A percentile compares a stretch with the other conserved stretches of the same genome.
Evolutionary conservation across 495 filamentous ascomycete species (phyloP).

Genomic region (Polyplosphaeria fusca): DNA sequence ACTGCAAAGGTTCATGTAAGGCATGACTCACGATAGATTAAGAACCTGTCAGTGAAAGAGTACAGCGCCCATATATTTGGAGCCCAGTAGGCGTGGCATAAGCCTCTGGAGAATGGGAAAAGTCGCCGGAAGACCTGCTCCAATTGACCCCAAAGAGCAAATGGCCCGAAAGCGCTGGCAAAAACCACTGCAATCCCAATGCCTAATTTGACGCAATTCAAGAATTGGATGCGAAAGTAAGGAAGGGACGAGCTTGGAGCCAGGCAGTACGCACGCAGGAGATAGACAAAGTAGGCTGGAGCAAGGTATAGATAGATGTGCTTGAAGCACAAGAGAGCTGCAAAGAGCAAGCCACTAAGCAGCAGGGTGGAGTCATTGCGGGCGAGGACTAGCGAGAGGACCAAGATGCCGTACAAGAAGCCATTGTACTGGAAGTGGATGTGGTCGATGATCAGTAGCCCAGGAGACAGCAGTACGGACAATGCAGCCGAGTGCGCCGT

Average conservation of each 20-base stretch:
- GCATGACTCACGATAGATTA: constrained; percentile 67
- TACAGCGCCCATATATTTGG: constrained; percentile 98
- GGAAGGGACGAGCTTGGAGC: constrained; percentile 65
- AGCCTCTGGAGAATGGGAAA: constrained; percentile 88
- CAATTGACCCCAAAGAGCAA: constrained; percentile 79
- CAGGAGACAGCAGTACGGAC: constrained; percentile 86
- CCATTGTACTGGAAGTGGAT: constrained; percentile 99
- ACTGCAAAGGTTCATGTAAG: neutral
- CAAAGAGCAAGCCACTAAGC: constrained; percentile 76
- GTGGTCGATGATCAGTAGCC: constrained; percentile 94
- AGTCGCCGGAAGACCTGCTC: constrained; percentile 79
- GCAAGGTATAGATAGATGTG: constrained; percentile 98
- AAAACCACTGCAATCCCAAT: constrained; percentile 69
- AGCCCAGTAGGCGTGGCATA: constrained; percentile 98
- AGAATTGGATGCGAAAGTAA: constrained; percentile 67
- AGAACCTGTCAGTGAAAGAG: constrained; percentile 77
- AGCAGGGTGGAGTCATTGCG: constrained; percentile 74
- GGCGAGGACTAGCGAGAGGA: constrained; percentile 79
- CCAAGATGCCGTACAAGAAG: constrained; percentile 84
- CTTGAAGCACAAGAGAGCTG: constrained; percentile 83
- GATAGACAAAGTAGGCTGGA: constrained; percentile 91
- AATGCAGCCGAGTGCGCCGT: constrained; percentile 83
- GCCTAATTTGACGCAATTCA: constrained; percentile 79
- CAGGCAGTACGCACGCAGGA: constrained; percentile 86
- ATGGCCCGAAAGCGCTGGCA: constrained; percentile 83